phyloP scores from a whole-genome alignment of 148 eudicot species.

The Salicornia ramosissima region DNA sequence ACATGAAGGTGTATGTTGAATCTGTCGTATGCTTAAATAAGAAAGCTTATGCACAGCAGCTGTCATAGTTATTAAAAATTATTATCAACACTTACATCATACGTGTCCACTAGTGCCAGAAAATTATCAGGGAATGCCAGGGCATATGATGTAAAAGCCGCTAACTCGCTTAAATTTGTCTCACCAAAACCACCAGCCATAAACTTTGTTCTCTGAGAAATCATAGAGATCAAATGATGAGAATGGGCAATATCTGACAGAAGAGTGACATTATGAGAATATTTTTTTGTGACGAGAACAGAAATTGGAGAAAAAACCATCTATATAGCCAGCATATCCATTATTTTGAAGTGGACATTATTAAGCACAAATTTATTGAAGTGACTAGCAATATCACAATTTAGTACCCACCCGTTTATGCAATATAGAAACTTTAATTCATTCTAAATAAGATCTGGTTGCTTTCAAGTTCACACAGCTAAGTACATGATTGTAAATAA shows the following conservation, averaged over 20 bases:
- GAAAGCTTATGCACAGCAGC: neutral
- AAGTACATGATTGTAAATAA: slow-evolving; percentile 2
- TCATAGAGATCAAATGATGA: slow-evolving; percentile 15
- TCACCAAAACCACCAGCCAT: slow-evolving; percentile 60
- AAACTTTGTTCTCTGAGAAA: slow-evolving; percentile 52
- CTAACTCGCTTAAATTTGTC: slow-evolving; percentile 94
- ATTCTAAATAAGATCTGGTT: no score
- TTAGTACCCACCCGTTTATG: no score
- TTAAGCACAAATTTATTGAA: neutral
- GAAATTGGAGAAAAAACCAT: neutral
- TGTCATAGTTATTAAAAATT: neutral
- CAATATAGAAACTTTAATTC: neutral
- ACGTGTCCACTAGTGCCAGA: slow-evolving; percentile 96
- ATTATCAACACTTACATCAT: slow-evolving; percentile 70
- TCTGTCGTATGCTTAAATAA: neutral
- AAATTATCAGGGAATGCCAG: slow-evolving; percentile 81
- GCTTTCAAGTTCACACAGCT: neutral
- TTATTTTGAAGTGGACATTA: neutral
- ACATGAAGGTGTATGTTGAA: no score
- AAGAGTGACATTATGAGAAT: slow-evolving; percentile 1
- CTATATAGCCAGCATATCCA: neutral
- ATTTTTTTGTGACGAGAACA: neutral
- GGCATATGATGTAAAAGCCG: slow-evolving; percentile 93
- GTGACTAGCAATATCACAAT: neutral
- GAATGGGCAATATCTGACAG: slow-evolving; percentile 7